Conservation (phyloP, 2,329 filamentous ascomycete species). For the Nothopassalora personata region DNA sequence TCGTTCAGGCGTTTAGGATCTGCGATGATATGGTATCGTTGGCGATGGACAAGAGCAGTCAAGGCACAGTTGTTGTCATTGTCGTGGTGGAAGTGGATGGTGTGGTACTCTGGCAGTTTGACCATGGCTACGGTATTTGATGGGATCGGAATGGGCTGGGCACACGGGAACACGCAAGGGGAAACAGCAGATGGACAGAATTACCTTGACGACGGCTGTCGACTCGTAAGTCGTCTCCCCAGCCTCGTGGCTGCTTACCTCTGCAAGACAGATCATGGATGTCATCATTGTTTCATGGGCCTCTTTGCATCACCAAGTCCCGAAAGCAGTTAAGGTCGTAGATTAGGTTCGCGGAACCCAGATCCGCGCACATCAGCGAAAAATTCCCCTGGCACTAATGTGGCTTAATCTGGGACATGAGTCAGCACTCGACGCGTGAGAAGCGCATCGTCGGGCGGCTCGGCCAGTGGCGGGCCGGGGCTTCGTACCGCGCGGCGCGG, state of each 20-base stretch:
- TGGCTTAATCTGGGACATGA: background rate
- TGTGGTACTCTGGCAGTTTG: conserved; percentile 23
- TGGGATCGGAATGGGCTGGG: background rate
- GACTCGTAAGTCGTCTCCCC: background rate
- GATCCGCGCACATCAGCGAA: background rate
- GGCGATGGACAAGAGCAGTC: conserved; percentile 28
- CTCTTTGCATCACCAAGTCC: background rate
- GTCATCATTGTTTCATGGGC: background rate
- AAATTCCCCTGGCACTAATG: background rate
- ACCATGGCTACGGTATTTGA: conserved; percentile 12
- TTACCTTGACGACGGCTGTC: background rate
- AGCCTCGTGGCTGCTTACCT: background rate
- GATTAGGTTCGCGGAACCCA: background rate
- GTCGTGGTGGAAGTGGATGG: conserved; percentile 32
- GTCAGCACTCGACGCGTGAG: background rate
- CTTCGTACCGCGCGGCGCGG: no score
- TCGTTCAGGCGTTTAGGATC: conserved; percentile 23
- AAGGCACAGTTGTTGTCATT: conserved; percentile 30
- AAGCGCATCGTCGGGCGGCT: no score
- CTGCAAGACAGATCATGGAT: background rate
- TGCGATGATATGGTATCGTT: conserved; percentile 32
- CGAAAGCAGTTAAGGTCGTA: background rate
- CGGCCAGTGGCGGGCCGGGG: no score
- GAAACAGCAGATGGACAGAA: background rate
- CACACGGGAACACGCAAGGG: background rate